A percentile compares a stretch with the other conserved stretches of the same genome.
Evolutionary conservation across 164 flowering plant genomes (phyloP).

Genomic region (Houttuynia cordata): DNA sequence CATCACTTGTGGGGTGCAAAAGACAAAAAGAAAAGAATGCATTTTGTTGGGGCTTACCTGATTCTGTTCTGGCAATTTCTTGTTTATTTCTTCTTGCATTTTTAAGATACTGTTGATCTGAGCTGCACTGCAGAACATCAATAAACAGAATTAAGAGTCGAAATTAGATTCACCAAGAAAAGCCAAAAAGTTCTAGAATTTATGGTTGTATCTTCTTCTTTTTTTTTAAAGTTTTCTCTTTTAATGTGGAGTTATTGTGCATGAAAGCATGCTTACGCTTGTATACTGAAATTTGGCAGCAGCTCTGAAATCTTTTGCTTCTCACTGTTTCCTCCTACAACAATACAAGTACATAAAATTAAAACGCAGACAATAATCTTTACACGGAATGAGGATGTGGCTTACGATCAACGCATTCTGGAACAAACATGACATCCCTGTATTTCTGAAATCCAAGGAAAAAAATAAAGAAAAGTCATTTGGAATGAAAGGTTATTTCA

Average conservation of each 20-base stretch:
- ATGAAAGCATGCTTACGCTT: conserved; percentile 28
- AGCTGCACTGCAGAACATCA: conserved; percentile 28
- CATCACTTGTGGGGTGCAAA: neutral
- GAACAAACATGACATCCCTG: conserved; percentile 46
- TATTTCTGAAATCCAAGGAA: conserved; percentile 32
- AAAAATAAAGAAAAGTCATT: neutral
- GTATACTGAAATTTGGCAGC: conserved; percentile 47
- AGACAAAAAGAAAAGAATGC: neutral
- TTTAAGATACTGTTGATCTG: conserved; percentile 49
- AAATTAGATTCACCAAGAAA: no score
- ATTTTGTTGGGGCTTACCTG: conserved; percentile 24
- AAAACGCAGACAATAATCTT: neutral
- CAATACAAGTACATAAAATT: neutral
- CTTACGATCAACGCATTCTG: conserved; percentile 38
- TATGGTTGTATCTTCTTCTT: no score
- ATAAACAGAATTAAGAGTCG: neutral
- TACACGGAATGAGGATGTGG: neutral
- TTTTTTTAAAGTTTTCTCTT: no score
- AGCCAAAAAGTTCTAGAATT: neutral
- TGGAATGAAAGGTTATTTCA: neutral
- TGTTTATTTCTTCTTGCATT: conserved; percentile 35
- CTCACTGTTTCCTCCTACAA: conserved; percentile 33
- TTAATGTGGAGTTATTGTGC: neutral
- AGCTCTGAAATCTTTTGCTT: conserved; percentile 43
- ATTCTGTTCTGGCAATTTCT: conserved; percentile 23